Base-by-base conservation (phyloP, 495 filamentous ascomycete genomes). In the Podospora bellae-mahoneyi region DNA sequence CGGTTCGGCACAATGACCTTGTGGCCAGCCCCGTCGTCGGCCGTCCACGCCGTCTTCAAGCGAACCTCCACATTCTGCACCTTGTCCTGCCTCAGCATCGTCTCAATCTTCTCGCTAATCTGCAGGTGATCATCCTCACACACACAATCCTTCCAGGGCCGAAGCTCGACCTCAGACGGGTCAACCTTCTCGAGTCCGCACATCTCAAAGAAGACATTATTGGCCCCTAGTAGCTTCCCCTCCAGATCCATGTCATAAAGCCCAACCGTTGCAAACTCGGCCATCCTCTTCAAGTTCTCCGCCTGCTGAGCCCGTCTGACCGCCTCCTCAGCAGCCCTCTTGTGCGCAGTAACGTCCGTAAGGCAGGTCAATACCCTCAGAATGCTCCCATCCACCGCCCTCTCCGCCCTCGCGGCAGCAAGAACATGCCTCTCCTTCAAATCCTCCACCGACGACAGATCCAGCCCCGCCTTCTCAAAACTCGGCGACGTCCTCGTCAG, bases 231-330 rank as follows among this genome's bases (percentile, higher is more conserved):
- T 39, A 83, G 72, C 10, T 77, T 72, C 9, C 80, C 80, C 15
- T 80, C 73, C 3, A 83, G 76, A 44, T 78, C 74, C 78, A 83
- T 81, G 44, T 83, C 80, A 66, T 80, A 83, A 78, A 83, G 79
- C 64, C 80, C 80, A 26, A 83, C 80, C 2, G 80, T 83, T 4
- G 80, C 79, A 60, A 77, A 78, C 60, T 83, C 79, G 55, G 80
- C 79, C 79, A 83, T 81, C 53, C 80, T 77, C 68, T 82, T 83
- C 63, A 83, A 77, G 63, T 83, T 82, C 67, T 83, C 79, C 2
- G 80, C 79, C 64, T 83, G 78, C 66, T 82, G 79, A 7, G 80
- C 80, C 10, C 80, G 77, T 3, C 78, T 74, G 10, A 79, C 74
- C 0, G 80, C 80, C 64, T 82, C 79, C 32, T 80, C 79, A 3